A percentile compares a stretch with the other conserved stretches of the same genome.
phyloP scores from a whole-genome alignment of 2,329 filamentous ascomycete species.

The Epichloe amarillans region DNA sequence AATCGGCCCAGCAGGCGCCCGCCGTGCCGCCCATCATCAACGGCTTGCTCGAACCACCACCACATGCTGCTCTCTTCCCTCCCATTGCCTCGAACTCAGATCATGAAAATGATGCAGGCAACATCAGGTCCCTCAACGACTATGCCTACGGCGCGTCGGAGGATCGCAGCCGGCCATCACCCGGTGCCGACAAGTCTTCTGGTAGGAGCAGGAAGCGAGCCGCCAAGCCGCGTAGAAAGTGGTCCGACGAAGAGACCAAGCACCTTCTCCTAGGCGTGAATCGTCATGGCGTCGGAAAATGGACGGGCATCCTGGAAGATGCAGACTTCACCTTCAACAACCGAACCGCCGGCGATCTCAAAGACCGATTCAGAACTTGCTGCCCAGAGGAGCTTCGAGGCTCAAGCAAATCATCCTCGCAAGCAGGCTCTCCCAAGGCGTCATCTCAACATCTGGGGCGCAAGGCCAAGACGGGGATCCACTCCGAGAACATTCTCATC shows the following conservation, averaged over 20 bases:
- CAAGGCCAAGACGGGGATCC: slow-evolving; percentile 33
- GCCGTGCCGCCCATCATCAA: slow-evolving; percentile 53
- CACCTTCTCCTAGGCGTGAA: slow-evolving; percentile 47
- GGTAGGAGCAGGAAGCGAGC: slow-evolving; percentile 38
- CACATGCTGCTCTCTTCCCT: slow-evolving; percentile 47
- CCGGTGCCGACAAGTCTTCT: slow-evolving; percentile 18
- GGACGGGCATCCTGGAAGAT: slow-evolving; percentile 52
- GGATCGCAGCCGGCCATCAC: slow-evolving; percentile 10
- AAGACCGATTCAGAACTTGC: slow-evolving; percentile 53
- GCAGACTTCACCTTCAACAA: slow-evolving; percentile 46
- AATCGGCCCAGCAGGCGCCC: slow-evolving; percentile 39
- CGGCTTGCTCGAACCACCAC: slow-evolving; percentile 48
- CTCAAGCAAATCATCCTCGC: slow-evolving; percentile 18
- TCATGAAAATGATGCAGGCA: slow-evolving; percentile 30
- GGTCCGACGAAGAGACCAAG: slow-evolving; percentile 53
- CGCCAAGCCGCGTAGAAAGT: slow-evolving; percentile 46
- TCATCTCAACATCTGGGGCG: slow-evolving; percentile 16
- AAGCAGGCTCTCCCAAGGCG: slow-evolving; percentile 12
- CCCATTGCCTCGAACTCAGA: slow-evolving; percentile 47
- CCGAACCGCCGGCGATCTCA: slow-evolving; percentile 48
- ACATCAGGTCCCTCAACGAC: slow-evolving; percentile 29
- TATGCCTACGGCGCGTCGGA: slow-evolving; percentile 22
- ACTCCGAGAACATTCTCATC: slow-evolving; percentile 44
- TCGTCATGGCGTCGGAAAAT: slow-evolving; percentile 50
- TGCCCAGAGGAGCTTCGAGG: slow-evolving; percentile 47